Evolutionary conservation across 768 basidiomycete genomes (phyloP), one percentile per base, ranked within the genome.

Genomic region (Ephemerocybe angulata): DNA sequence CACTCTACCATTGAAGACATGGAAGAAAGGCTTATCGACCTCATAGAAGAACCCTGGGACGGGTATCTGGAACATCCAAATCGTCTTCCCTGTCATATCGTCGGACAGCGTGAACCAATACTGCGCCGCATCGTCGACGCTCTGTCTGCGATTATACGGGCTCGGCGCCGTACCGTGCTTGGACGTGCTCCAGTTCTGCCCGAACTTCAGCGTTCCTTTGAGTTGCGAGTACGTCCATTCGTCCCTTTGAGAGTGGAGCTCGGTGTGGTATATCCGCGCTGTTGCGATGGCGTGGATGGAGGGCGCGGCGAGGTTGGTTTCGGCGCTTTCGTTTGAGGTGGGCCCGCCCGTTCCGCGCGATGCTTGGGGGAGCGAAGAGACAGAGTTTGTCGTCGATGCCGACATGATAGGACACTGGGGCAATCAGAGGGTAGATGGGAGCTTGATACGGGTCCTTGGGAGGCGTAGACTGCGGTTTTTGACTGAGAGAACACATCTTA

Each of bases 11-110:
- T 85, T 82, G 70, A 96, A 95, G 35, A 85, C 79, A 69, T 98
- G 93, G 72, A 97, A 97, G 74, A 96, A 96, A 2, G 92, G 89
- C 54, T 88, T 83, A 68, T 97, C 93, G 60, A 87, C 78, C 61
- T 82, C 79, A 67, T 95, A 98, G 51, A 85, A 78, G 62, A 87
- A 79, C 44, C n/a, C n/a, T n/a, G 28, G 7, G 42, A 73, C 71
- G 0, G 83, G 82, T 52, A 88, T 74, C 57, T 79, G 79, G 71
- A 88, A 86, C 67, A 80, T 76, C 87, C 87, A 89, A 10, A 85
- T 75, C 35, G 83, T 78, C 63, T 81, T 82, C 29, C 77, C 80
- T 2, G 80, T 75, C 50, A 75, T 76, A 53, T 77, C 68, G 55
- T 86, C 84, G 37, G 84, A 70, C 44, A 88, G 78, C 44, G 84